phyloP scores from a whole-genome alignment of 805 yeast species.

The Candida maesae region DNA sequence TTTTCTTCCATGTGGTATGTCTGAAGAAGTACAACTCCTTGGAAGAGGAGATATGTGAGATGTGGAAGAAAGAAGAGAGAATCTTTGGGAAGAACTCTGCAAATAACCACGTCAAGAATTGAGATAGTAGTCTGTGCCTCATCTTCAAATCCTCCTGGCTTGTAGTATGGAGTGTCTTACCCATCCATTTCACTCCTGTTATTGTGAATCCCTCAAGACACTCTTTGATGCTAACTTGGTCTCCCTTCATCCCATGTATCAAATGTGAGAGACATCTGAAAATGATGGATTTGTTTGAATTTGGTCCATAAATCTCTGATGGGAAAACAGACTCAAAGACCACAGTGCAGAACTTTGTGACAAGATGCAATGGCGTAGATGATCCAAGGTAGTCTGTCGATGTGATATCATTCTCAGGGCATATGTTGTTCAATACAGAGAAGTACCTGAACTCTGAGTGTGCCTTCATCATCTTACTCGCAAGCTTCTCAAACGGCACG shows the following conservation, averaged over 20 bases:
- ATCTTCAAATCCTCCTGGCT: slow-evolving; percentile 41
- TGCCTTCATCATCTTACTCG: slow-evolving; percentile 25
- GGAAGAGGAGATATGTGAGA: slow-evolving; percentile 51
- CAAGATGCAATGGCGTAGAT: slow-evolving; percentile 31
- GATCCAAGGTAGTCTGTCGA: slow-evolving; percentile 29
- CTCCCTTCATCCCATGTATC: slow-evolving; percentile 37
- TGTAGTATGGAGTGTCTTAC: slow-evolving; percentile 24
- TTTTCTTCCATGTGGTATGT: slow-evolving; percentile 52
- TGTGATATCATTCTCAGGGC: slow-evolving; percentile 22
- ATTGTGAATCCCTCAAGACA: slow-evolving; percentile 36
- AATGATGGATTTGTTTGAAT: slow-evolving; percentile 42
- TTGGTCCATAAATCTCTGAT: slow-evolving; percentile 46
- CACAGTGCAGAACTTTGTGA: slow-evolving; percentile 40
- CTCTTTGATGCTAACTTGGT: slow-evolving; percentile 30
- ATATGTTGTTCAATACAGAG: slow-evolving; percentile 34
- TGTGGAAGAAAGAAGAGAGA: slow-evolving; percentile 56
- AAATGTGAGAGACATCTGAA: slow-evolving; percentile 34
- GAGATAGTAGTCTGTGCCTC: slow-evolving; percentile 34
- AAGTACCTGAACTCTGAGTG: slow-evolving; percentile 36
- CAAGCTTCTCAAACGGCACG: slow-evolving; percentile 16
- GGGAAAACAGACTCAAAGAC: slow-evolving; percentile 51
- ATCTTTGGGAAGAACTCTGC: slow-evolving; percentile 41
- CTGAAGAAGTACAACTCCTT: slow-evolving; percentile 46
- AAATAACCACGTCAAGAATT: slow-evolving; percentile 60
- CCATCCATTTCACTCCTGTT: slow-evolving; percentile 54